phyloP scores from a whole-genome alignment of 2,329 filamentous ascomycete species.

The Fusarium subglutinans region DNA sequence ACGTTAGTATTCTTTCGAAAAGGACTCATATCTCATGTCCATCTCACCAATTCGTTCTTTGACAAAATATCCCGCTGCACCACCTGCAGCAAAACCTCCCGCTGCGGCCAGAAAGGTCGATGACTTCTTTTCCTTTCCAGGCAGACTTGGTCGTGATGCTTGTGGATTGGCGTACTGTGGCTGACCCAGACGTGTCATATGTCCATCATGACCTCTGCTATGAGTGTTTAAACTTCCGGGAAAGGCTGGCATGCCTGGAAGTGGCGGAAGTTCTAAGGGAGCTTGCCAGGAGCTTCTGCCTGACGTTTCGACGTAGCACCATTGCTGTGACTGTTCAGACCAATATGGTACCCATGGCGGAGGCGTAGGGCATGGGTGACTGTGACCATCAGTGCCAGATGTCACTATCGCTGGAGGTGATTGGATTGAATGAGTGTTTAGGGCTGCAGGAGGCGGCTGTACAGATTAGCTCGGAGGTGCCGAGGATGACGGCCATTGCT shows the following conservation, averaged over 20 bases:
- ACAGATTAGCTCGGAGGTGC: no score
- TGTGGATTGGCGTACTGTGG: neutral
- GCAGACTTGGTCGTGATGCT: neutral
- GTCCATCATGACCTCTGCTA: neutral
- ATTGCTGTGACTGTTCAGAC: slow-evolving; percentile 30
- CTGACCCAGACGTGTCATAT: neutral
- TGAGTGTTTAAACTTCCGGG: neutral
- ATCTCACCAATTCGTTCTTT: slow-evolving; percentile 27
- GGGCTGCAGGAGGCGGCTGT: rapidly evolving
- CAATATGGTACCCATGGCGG: slow-evolving; percentile 32
- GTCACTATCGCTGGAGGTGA: neutral
- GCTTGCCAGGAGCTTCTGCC: slow-evolving; percentile 14
- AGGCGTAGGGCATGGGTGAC: neutral
- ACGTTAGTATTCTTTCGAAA: rapidly evolving
- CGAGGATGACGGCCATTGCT: neutral
- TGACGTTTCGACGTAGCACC: slow-evolving; percentile 27
- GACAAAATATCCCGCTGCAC: slow-evolving; percentile 27
- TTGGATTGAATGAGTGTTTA: neutral
- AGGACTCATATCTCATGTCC: rapidly evolving
- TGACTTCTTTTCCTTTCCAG: neutral
- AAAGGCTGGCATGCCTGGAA: slow-evolving; percentile 21
- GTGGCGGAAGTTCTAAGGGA: neutral
- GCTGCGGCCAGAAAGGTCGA: slow-evolving; percentile 8
- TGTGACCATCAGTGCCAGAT: neutral
- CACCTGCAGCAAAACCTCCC: slow-evolving; percentile 25